Percentiles rank a stretch among this genome's conserved stretches.
Conservation (phyloP, 768 basidiomycete genomes). For the Rhodosporidiobolus odoratus region DNA sequence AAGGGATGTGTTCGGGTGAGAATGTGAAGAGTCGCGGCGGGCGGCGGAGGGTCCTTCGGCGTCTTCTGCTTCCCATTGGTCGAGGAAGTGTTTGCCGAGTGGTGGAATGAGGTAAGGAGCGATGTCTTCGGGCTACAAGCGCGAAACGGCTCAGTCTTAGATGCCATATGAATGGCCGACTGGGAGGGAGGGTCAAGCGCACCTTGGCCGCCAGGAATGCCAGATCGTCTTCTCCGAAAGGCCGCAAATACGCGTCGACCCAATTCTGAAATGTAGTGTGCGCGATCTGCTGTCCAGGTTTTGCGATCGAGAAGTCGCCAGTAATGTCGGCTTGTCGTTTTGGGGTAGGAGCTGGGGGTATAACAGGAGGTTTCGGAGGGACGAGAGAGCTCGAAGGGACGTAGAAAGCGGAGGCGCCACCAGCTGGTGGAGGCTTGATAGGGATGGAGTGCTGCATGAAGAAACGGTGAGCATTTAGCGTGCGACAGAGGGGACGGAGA, state of each 20-base stretch:
- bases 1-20: conserved; percentile 9
- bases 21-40: not conserved
- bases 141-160: not conserved
- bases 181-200: conserved; percentile 16
- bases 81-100: conserved; percentile 78
- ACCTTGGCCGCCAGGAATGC: conserved; percentile 84
- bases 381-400: conserved; percentile 32
- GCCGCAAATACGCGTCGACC: conserved; percentile 82
- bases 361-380: conserved; percentile 25
- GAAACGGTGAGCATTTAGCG: not conserved
- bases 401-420: conserved; percentile 27
- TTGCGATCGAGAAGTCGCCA: conserved; percentile 50
- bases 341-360: conserved; percentile 45
- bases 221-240: conserved; percentile 88
- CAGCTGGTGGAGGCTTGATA: conserved; percentile 21
- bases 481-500: not conserved
- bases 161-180: not conserved
- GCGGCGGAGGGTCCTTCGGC: not conserved
- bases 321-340: conserved; percentile 49
- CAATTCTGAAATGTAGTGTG: conserved; percentile 71
- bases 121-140: conserved; percentile 62
- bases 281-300: conserved; percentile 48
- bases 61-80: conserved; percentile 93
- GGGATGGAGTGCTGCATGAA: conserved; percentile 25
- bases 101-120: conserved; percentile 81